A percentile compares a stretch with the other conserved stretches of the same genome.
Evolutionary conservation across 148 eudicot species (phyloP).

Genomic region (Spergularia marina): DNA sequence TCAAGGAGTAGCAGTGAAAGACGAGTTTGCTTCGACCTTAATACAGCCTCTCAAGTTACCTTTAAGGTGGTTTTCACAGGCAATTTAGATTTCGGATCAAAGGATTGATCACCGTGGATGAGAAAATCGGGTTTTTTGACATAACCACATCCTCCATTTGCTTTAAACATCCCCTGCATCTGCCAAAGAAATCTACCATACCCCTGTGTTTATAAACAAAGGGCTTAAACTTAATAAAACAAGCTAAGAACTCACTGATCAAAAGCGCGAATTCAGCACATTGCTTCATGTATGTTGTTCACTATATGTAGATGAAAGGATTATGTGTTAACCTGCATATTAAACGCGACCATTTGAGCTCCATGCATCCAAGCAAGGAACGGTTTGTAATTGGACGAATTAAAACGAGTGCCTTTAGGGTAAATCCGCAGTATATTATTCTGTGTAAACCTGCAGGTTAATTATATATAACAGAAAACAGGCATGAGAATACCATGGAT

Average conservation of each 20-base stretch:
- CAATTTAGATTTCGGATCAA: conserved; percentile 33
- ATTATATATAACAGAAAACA: neutral
- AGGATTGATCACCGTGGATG: conserved; percentile 27
- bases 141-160: conserved; percentile 74
- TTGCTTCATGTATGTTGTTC: too few relatives aligned
- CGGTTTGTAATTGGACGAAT: conserved; percentile 38
- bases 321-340: conserved; percentile 30
- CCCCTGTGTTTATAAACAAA: conserved; percentile 34
- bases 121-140: conserved; percentile 65
- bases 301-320: neutral
- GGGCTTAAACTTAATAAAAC: neutral
- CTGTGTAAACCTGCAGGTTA: conserved; percentile 31
- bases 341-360: conserved; percentile 45
- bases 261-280: neutral
- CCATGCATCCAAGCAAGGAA: conserved; percentile 40
- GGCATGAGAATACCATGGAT: neutral
- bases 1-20: neutral
- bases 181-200: conserved; percentile 61
- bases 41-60: conserved; percentile 30
- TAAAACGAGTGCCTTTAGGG: conserved; percentile 32
- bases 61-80: conserved; percentile 42
- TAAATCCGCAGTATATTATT: conserved; percentile 34
- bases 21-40: neutral
- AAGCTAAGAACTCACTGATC: neutral
- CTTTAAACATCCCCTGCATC: conserved; percentile 78